A percentile compares a stretch with the other conserved stretches of the same genome.
phyloP scores from a whole-genome alignment of 2,329 filamentous ascomycete species.

The Tolypocladium amazonense region DNA sequence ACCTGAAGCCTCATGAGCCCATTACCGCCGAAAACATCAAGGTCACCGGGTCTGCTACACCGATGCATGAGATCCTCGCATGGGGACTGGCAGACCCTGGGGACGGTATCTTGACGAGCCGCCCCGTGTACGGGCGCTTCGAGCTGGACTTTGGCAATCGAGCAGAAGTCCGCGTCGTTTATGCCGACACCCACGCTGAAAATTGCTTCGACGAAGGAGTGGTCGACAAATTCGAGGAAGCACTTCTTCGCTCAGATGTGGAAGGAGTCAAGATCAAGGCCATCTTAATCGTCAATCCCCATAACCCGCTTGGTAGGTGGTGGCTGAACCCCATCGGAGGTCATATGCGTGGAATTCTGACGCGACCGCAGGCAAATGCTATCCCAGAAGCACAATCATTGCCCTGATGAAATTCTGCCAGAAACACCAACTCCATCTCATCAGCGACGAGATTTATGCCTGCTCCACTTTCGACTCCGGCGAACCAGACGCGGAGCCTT shows the following conservation, averaged over 20 bases:
- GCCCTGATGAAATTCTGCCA: conserved; percentile 38
- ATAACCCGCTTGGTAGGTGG: conserved; percentile 37
- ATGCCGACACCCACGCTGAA: conserved; percentile 29
- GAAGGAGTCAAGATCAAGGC: conserved; percentile 29
- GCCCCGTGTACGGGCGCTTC: conserved; percentile 37
- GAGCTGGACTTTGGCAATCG: conserved; percentile 35
- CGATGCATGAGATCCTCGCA: conserved; percentile 27
- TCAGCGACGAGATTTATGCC: conserved; percentile 50
- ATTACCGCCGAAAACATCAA: conserved; percentile 20
- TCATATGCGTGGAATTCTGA: background rate
- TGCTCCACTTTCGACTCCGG: conserved; percentile 33
- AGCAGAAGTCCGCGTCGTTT: conserved; percentile 30
- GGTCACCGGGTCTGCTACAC: conserved; percentile 23
- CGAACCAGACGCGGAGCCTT: conserved; percentile 19
- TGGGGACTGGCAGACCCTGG: conserved; percentile 26
- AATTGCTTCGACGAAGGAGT: conserved; percentile 32
- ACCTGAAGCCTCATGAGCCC: conserved; percentile 19
- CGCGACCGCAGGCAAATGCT: conserved; percentile 24
- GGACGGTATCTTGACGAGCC: conserved; percentile 27
- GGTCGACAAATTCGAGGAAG: conserved; percentile 33
- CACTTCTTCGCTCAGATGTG: conserved; percentile 21
- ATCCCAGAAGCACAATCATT: conserved; percentile 29
- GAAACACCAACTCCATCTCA: conserved; percentile 37
- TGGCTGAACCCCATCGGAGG: background rate
- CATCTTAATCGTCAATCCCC: conserved; percentile 40